Conservation (phyloP, 1,284 basidiomycete genomes). For the Tilletia indica region DNA sequence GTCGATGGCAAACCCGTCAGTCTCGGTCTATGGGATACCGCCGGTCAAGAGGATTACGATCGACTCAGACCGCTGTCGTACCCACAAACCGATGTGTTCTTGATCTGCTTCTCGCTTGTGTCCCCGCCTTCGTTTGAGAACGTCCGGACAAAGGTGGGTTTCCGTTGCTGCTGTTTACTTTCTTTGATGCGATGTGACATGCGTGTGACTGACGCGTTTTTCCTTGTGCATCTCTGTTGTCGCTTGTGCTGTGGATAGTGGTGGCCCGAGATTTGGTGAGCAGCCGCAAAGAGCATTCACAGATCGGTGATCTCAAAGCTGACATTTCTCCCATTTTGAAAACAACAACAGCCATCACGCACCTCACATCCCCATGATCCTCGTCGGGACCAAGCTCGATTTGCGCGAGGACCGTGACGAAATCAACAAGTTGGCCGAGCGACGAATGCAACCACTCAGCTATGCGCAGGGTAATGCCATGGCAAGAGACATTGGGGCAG, state of each 20-base stretch:
- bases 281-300: slow-evolving; percentile 6
- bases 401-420: slow-evolving; percentile 89
- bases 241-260: slow-evolving; percentile 45
- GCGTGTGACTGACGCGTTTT: neutral
- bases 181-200: neutral
- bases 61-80: slow-evolving; percentile 95
- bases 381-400: slow-evolving; percentile 98
- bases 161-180: neutral
- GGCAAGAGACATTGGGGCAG: slow-evolving; percentile 86
- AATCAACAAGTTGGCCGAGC: slow-evolving; percentile 86
- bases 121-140: slow-evolving; percentile 98
- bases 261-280: slow-evolving; percentile 56
- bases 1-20: slow-evolving; percentile 98
- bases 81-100: slow-evolving; percentile 98
- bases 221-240: slow-evolving; percentile 4
- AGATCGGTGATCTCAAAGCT: slow-evolving; percentile 19
- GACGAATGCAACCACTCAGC: slow-evolving; percentile 89
- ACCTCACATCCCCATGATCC: slow-evolving; percentile 82
- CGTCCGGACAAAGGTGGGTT: slow-evolving; percentile 81
- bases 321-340: slow-evolving; percentile 23
- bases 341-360: slow-evolving; percentile 74
- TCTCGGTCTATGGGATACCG: slow-evolving; percentile 77
- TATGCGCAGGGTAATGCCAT: slow-evolving; percentile 86
- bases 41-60: slow-evolving; percentile 67
- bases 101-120: slow-evolving; percentile 97